Conservation (phyloP, 2,329 filamentous ascomycete species). For the Ceratocystis papillata region DNA sequence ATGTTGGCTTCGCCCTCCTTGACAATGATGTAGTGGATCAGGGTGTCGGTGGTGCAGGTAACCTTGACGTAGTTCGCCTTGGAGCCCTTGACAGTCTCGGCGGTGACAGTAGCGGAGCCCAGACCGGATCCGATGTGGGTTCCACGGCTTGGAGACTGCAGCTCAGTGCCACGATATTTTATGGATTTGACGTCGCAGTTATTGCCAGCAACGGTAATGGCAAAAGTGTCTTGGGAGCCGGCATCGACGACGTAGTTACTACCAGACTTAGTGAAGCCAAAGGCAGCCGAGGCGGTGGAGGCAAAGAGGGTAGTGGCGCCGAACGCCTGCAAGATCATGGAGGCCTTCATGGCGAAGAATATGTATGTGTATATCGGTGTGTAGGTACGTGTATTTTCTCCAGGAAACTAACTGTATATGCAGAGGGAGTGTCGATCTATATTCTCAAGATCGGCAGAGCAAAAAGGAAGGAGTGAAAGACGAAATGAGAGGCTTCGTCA, state of each 20-base stretch:
- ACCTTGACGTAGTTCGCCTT: slow-evolving; percentile 45
- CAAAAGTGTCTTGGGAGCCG: slow-evolving; percentile 39
- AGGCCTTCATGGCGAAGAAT: slow-evolving; percentile 17
- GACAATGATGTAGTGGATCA: slow-evolving; percentile 55
- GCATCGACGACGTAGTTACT: slow-evolving; percentile 39
- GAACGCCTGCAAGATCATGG: slow-evolving; percentile 15
- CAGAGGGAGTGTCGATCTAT: background rate
- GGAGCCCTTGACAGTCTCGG: slow-evolving; percentile 31
- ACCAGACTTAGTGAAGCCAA: slow-evolving; percentile 35
- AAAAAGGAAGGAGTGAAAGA: slow-evolving; percentile 6
- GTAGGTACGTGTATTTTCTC: slow-evolving; percentile 13
- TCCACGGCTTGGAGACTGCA: slow-evolving; percentile 43
- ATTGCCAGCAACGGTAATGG: slow-evolving; percentile 41
- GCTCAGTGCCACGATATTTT: slow-evolving; percentile 47
- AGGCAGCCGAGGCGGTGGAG: slow-evolving; percentile 33
- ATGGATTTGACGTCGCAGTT: slow-evolving; percentile 56
- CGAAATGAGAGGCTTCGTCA: slow-evolving; percentile 23
- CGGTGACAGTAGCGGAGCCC: slow-evolving; percentile 47
- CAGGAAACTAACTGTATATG: slow-evolving; percentile 9
- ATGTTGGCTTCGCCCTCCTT: slow-evolving; percentile 50
- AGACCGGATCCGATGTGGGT: slow-evolving; percentile 51
- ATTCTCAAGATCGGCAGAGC: background rate
- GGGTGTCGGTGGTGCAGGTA: slow-evolving; percentile 47
- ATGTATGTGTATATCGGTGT: no score
- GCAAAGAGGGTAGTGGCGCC: slow-evolving; percentile 24